A percentile compares a stretch with the other conserved stretches of the same genome.
Conservation (phyloP, 2,329 filamentous ascomycete genomes). For the Penicillium hesseltinei region DNA sequence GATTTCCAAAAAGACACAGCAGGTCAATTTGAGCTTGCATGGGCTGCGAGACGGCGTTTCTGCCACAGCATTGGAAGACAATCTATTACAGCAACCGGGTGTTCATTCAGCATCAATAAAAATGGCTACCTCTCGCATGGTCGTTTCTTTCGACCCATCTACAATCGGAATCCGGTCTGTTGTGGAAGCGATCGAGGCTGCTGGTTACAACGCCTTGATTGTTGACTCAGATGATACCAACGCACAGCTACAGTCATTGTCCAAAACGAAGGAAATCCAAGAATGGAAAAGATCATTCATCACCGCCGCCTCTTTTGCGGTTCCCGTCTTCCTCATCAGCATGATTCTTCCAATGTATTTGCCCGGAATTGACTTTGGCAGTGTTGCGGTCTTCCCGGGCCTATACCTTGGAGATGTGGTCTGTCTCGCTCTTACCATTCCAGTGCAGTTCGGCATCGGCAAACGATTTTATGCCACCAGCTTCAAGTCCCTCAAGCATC, state of each 20-base stretch:
- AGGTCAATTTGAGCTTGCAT: constrained; percentile 78
- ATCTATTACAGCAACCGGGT: constrained; percentile 64
- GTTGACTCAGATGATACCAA: constrained; percentile 94
- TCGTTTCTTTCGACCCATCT: constrained; percentile 68
- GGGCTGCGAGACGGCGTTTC: constrained; percentile 70
- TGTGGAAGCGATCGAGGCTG: constrained; percentile 77
- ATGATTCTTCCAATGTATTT: constrained; percentile 92
- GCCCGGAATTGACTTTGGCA: constrained; percentile 73
- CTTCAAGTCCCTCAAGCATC: constrained; percentile 89
- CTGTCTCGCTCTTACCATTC: constrained; percentile 80
- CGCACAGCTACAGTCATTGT: constrained; percentile 89
- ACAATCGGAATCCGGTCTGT: constrained; percentile 76
- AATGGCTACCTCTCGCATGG: constrained; percentile 70
- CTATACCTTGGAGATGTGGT: constrained; percentile 85
- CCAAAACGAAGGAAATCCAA: constrained; percentile 93
- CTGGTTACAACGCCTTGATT: constrained; percentile 83
- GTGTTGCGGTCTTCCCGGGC: constrained; percentile 63
- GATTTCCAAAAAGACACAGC: constrained; percentile 56
- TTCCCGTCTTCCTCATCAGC: constrained; percentile 87
- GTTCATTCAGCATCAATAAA: constrained; percentile 72
- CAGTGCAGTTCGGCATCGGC: constrained; percentile 94
- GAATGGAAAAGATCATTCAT: constrained; percentile 85
- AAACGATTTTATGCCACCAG: constrained; percentile 90
- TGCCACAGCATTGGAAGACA: constrained; percentile 70
- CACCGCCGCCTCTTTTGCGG: constrained; percentile 73